Percentiles rank a stretch among this genome's conserved stretches.
Conservation (phyloP, 1,139 yeast species). For the Blastobotrys capitulatus region DNA sequence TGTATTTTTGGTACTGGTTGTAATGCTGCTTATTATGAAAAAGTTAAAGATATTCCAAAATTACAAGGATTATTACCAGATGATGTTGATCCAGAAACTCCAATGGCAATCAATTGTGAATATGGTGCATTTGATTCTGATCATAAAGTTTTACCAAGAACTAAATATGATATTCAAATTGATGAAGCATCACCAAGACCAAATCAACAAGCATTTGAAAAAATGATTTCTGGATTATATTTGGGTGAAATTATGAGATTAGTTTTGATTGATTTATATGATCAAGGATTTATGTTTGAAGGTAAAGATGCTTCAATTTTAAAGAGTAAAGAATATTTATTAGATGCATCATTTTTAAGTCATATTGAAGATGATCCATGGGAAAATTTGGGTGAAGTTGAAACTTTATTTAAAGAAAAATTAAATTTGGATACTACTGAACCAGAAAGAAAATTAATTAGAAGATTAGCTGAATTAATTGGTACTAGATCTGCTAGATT, state of each 20-base stretch:
- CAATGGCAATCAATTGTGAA: conserved; percentile 97
- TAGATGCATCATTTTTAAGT: conserved; percentile 89
- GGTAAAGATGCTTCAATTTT: conserved; percentile 60
- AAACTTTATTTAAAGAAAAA: conserved; percentile 53
- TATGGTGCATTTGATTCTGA: conserved; percentile 97
- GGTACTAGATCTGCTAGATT: conserved; percentile 93
- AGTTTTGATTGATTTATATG: conserved; percentile 66
- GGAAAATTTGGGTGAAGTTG: conserved; percentile 76
- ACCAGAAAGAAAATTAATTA: conserved; percentile 77
- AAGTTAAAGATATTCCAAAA: conserved; percentile 70
- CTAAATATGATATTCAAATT: conserved; percentile 73
- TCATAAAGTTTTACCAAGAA: conserved; percentile 73
- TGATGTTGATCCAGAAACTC: conserved; percentile 58
- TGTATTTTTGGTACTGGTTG: conserved; percentile 97
- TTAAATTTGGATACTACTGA: conserved; percentile 62
- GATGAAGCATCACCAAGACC: conserved; percentile 93
- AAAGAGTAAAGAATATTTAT: conserved; percentile 49
- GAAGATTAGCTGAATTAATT: conserved; percentile 77
- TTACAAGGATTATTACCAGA: conserved; percentile 62
- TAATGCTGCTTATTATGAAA: conserved; percentile 92
- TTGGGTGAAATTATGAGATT: conserved; percentile 88
- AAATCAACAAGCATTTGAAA: conserved; percentile 92
- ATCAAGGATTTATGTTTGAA: conserved; percentile 60
- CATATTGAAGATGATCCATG: conserved; percentile 84
- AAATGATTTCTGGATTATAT: conserved; percentile 96